A percentile compares a stretch with the other conserved stretches of the same genome.
These are phyloP conservation scores for Pezicula neosporulosa DNA, from an alignment of 2,329 filamentous ascomycete species.

Conservation along the genomic window DNA sequence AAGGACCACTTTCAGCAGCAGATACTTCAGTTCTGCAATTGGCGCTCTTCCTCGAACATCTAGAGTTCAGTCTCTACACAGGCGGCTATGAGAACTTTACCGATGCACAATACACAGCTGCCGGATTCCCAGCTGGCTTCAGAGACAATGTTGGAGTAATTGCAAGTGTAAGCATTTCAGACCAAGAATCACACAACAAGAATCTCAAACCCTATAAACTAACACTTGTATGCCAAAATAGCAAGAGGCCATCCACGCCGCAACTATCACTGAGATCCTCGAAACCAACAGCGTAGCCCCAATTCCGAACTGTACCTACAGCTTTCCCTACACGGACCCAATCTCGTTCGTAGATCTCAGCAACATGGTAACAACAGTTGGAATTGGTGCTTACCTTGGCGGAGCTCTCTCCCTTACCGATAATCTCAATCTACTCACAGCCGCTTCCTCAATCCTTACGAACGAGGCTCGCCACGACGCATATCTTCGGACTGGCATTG, in stretches of 20 bases:
- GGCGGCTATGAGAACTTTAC: constrained; percentile 24
- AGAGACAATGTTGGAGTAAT: constrained; percentile 26
- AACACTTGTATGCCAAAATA: not conserved
- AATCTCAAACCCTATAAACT: not conserved
- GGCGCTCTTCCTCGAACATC: constrained; percentile 28
- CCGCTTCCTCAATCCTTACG: constrained; percentile 23
- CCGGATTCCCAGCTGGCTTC: constrained; percentile 25
- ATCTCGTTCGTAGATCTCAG: constrained; percentile 26
- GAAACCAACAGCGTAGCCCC: not conserved
- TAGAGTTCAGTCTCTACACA: constrained; percentile 25
- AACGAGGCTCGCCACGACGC: constrained; percentile 27
- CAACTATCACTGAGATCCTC: not conserved
- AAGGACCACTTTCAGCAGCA: constrained; percentile 5
- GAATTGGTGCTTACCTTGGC: constrained; percentile 26
- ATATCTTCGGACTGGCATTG: constrained; percentile 23
- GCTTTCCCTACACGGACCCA: constrained; percentile 13
- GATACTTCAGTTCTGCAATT: constrained; percentile 18
- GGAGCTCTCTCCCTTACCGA: constrained; percentile 18
- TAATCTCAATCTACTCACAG: constrained; percentile 19
- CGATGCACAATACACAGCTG: constrained; percentile 20
- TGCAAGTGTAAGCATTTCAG: constrained; percentile 8
- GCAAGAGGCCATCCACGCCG: not conserved
- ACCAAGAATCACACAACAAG: constrained; percentile 6
- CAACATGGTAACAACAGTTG: constrained; percentile 27
- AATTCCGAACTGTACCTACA: not conserved